phyloP scores from a whole-genome alignment of 2,329 filamentous ascomycete genomes.

The Cordyceps farinosa region DNA sequence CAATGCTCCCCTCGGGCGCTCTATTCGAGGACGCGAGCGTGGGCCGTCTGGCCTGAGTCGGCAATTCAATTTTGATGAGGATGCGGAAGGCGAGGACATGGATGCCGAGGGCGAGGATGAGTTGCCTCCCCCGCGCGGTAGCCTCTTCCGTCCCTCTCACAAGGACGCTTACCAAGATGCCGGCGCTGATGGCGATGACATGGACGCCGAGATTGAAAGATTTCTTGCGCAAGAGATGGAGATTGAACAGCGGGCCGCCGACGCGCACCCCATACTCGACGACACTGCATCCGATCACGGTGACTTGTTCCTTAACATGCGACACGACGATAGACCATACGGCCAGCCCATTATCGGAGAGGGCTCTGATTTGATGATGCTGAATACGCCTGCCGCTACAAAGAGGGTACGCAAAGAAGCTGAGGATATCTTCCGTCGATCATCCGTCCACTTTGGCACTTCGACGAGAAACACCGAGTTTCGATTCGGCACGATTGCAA shows the following conservation, averaged over 20 bases:
- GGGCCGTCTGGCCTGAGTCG: constrained; percentile 52
- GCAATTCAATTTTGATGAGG: constrained; percentile 35
- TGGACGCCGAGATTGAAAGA: constrained; percentile 35
- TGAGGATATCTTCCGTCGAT: constrained; percentile 53
- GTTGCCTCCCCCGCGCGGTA: constrained; percentile 30
- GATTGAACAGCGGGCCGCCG: constrained; percentile 36
- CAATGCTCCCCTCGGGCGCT: constrained; percentile 46
- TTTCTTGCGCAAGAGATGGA: constrained; percentile 32
- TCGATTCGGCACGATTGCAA: constrained; percentile 67
- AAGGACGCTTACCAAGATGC: constrained; percentile 16
- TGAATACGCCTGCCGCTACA: constrained; percentile 53
- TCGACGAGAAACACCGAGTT: constrained; percentile 51
- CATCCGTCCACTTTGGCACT: constrained; percentile 43
- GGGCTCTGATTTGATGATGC: constrained; percentile 51
- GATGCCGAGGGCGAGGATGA: constrained; percentile 35
- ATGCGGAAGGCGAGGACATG: constrained; percentile 29
- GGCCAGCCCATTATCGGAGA: constrained; percentile 40
- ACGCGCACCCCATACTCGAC: constrained; percentile 38
- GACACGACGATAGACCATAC: constrained; percentile 38
- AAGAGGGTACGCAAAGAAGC: constrained; percentile 52
- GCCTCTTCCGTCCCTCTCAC: constrained; percentile 31
- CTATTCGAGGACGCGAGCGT: constrained; percentile 39
- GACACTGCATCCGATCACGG: constrained; percentile 39
- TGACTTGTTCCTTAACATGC: constrained; percentile 50
- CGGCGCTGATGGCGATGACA: constrained; percentile 30